These are phyloP conservation scores for Pisolithus tinctorius DNA, from an alignment of 768 basidiomycete species.

Conservation along the genomic window DNA sequence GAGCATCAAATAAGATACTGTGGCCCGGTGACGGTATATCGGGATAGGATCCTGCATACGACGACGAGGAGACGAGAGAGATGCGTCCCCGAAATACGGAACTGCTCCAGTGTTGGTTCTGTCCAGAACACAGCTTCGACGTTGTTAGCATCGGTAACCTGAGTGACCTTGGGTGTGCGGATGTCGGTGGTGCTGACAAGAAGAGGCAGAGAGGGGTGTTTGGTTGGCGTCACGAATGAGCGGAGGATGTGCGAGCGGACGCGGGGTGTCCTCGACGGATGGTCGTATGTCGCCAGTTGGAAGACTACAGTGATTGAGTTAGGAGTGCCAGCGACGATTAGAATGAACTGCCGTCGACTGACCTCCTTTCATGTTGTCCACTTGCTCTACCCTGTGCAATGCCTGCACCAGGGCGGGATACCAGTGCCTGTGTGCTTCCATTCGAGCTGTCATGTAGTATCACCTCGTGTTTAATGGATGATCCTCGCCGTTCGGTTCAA, in stretches of 20 bases:
- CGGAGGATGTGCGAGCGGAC: constrained; percentile 66
- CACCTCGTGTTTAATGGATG: too few relatives aligned
- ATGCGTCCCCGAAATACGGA: constrained; percentile 59
- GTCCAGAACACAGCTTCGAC: constrained; percentile 77
- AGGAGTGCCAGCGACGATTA: constrained; percentile 1
- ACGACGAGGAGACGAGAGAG: constrained; percentile 47
- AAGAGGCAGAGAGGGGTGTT: constrained; percentile 45
- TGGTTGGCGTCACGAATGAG: constrained; percentile 40
- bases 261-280: constrained; percentile 35
- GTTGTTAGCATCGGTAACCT: constrained; percentile 35
- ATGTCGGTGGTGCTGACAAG: constrained; percentile 66
- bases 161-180: constrained; percentile 60
- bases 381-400: background rate
- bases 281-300: constrained; percentile 38
- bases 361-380: background rate
- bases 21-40: constrained; percentile 4
- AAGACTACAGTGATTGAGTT: constrained; percentile 34
- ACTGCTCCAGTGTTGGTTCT: constrained; percentile 60
- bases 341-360: background rate
- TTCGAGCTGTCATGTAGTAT: background rate
- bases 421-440: background rate
- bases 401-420: background rate
- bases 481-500: too few relatives aligned
- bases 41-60: constrained; percentile 22
- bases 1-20: constrained; percentile 25